Conservation (phyloP, 1,139 yeast genomes). For the Spencermartinsiella ligniputridi region DNA sequence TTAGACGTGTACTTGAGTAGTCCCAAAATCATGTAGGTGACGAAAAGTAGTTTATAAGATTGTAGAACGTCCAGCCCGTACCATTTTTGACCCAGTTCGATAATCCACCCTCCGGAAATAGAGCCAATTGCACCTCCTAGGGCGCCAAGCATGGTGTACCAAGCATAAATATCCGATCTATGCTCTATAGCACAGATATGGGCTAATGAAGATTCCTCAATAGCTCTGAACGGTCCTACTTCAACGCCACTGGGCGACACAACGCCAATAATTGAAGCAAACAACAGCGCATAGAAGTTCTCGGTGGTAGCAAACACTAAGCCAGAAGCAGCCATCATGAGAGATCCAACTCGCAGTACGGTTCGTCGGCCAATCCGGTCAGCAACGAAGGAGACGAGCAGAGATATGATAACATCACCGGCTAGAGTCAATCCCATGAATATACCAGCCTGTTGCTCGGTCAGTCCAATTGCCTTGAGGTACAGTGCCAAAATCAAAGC, state of each 20-base stretch:
- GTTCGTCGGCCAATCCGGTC: constrained; percentile 67
- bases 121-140: constrained; percentile 77
- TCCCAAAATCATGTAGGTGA: constrained; percentile 53
- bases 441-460: constrained; percentile 60
- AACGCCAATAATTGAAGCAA: constrained; percentile 64
- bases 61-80: constrained; percentile 34
- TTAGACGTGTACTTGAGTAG: constrained; percentile 50
- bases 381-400: constrained; percentile 71
- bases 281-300: constrained; percentile 51
- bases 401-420: constrained; percentile 76
- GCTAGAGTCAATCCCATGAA: constrained; percentile 80
- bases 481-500: constrained; percentile 76
- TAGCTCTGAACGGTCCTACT: constrained; percentile 86
- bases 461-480: constrained; percentile 51
- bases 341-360: constrained; percentile 61
- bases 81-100: constrained; percentile 41
- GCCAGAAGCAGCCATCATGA: constrained; percentile 71
- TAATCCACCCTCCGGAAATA: constrained; percentile 54
- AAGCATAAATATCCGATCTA: constrained; percentile 72
- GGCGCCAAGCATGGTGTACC: constrained; percentile 63
- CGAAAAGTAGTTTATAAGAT: constrained; percentile 56
- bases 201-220: constrained; percentile 83
- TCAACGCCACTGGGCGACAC: constrained; percentile 91
- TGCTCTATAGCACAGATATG: constrained; percentile 65
- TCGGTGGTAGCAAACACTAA: constrained; percentile 52